A percentile compares a stretch with the other conserved stretches of the same genome.
Conservation (phyloP, 2,329 filamentous ascomycete genomes). For the Botrytis cinerea region DNA sequence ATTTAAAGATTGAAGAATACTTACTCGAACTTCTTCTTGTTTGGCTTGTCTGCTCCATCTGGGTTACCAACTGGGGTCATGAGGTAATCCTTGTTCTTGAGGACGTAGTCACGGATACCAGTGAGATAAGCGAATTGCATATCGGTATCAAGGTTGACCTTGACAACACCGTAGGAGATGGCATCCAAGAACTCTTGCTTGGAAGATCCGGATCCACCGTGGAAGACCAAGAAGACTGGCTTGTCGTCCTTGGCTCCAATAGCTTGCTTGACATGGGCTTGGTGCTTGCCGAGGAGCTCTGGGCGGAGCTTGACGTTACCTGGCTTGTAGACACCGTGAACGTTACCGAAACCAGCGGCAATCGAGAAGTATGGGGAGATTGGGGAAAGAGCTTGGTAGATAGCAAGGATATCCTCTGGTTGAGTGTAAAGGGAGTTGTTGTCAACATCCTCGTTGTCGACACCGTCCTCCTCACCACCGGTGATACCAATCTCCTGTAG, state of each 20-base stretch:
- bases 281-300: constrained; percentile 95
- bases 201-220: constrained; percentile 89
- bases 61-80: constrained; percentile 88
- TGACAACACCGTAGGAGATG: constrained; percentile 92
- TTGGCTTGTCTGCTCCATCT: constrained; percentile 94
- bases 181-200: constrained; percentile 90
- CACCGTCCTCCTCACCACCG: constrained; percentile 95
- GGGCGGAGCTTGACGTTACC: constrained; percentile 97
- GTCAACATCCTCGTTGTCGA: constrained; percentile 98
- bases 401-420: constrained; percentile 91
- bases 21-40: constrained; percentile 87
- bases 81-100: constrained; percentile 95
- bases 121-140: constrained; percentile 92
- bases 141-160: constrained; percentile 99
- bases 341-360: constrained; percentile 96
- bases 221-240: constrained; percentile 99
- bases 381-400: constrained; percentile 80
- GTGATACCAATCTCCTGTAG: constrained; percentile 82
- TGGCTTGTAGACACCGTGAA: constrained; percentile 98
- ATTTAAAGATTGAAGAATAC: neutral
- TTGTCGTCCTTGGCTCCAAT: constrained; percentile 71
- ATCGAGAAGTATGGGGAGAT: constrained; percentile 98
- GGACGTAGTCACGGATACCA: constrained; percentile 92
- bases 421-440: constrained; percentile 98
- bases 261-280: constrained; percentile 85